Evolutionary conservation across 768 basidiomycete species (phyloP).

Genomic region (Auriscalpium orientale): DNA sequence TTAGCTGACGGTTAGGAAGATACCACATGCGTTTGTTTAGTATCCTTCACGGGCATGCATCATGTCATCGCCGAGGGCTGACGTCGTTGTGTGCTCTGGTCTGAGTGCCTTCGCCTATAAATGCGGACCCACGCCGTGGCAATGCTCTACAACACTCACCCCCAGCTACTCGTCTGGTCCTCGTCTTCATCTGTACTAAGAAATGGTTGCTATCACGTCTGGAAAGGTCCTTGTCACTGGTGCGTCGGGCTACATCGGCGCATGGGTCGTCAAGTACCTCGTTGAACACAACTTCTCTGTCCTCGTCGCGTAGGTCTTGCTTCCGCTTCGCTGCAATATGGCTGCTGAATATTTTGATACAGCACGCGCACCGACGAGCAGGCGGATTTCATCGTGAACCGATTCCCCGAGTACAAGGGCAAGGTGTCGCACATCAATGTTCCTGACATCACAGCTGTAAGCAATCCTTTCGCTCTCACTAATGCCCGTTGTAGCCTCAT

Average conservation of each 20-base stretch:
- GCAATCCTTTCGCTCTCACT: conserved; percentile 17
- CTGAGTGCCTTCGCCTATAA: too few relatives aligned
- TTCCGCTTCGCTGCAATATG: too few relatives aligned
- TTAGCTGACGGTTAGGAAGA: too few relatives aligned
- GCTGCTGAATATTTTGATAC: neutral
- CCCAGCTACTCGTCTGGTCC: neutral
- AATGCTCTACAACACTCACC: too few relatives aligned
- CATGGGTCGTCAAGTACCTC: neutral
- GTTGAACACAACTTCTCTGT: neutral
- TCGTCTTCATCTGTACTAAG: neutral
- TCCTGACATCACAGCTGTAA: conserved; percentile 17
- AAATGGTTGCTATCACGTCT: neutral
- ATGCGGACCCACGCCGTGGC: too few relatives aligned
- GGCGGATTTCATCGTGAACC: neutral
- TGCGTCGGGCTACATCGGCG: neutral
- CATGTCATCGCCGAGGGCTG: too few relatives aligned
- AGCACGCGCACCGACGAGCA: neutral
- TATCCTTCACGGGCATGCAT: too few relatives aligned
- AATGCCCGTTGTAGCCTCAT: neutral
- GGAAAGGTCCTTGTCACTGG: neutral
- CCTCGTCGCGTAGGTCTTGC: conserved; percentile 14
- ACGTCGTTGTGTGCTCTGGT: too few relatives aligned
- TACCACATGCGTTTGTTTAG: too few relatives aligned
- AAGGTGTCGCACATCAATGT: neutral
- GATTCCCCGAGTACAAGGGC: neutral